Conservation (phyloP, 805 yeast genomes). For the Starmerella apis region DNA sequence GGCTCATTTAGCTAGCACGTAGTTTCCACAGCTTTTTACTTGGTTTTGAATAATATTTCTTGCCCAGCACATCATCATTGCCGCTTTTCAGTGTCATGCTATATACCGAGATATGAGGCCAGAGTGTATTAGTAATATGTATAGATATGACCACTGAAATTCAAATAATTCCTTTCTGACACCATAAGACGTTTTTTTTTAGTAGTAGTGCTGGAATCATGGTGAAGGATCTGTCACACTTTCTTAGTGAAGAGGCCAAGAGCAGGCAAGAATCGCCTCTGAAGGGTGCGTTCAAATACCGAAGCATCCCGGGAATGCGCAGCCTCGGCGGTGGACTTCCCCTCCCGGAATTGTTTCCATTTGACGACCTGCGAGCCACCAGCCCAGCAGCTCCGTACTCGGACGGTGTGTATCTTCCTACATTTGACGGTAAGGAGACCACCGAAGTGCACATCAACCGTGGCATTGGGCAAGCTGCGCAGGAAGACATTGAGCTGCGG, state of each 20-base stretch:
- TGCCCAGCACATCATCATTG: no score
- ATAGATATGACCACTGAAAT: background rate
- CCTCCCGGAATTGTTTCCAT: slow-evolving; percentile 81
- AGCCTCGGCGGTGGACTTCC: slow-evolving; percentile 97
- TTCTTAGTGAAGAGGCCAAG: slow-evolving; percentile 66
- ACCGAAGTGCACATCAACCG: slow-evolving; percentile 28
- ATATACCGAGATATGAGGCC: background rate
- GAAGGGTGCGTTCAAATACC: slow-evolving; percentile 75
- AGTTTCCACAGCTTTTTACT: no score
- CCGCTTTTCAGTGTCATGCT: background rate
- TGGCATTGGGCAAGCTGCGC: slow-evolving; percentile 32
- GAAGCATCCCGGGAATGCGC: slow-evolving; percentile 59
- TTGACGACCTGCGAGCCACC: slow-evolving; percentile 59
- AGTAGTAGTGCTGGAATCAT: no score
- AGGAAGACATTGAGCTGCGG: slow-evolving; percentile 52
- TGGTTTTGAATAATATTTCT: no score
- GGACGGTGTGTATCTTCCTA: slow-evolving; percentile 46
- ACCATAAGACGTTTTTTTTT: background rate
- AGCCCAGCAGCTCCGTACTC: slow-evolving; percentile 64
- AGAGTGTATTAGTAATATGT: background rate
- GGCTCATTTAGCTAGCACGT: no score
- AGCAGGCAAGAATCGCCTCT: slow-evolving; percentile 69
- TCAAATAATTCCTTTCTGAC: background rate
- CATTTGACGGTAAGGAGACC: slow-evolving; percentile 23
- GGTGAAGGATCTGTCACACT: slow-evolving; percentile 65